phyloP scores from a whole-genome alignment of 2,329 filamentous ascomycete species.

The Phaeomoniella chlamydospora region DNA sequence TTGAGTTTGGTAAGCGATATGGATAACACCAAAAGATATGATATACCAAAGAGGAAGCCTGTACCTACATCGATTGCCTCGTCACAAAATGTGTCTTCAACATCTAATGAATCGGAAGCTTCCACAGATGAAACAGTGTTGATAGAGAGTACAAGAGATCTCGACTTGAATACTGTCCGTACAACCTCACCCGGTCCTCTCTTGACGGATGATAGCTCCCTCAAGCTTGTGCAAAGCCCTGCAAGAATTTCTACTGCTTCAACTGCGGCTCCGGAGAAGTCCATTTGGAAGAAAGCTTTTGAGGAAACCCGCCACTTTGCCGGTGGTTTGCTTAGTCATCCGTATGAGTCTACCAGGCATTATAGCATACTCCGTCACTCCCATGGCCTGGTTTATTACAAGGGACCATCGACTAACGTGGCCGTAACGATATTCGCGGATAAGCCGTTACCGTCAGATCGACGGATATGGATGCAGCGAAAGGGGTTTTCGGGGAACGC shows the following conservation, averaged over 20 bases:
- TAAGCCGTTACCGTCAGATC: slow-evolving; percentile 37
- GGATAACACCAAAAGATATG: too few species aligned
- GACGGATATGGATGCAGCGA: slow-evolving; percentile 53
- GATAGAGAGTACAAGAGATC: background rate
- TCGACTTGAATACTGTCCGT: background rate
- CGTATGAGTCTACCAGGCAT: slow-evolving; percentile 50
- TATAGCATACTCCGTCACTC: slow-evolving; percentile 55
- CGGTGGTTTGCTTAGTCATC: slow-evolving; percentile 48
- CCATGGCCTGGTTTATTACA: slow-evolving; percentile 49
- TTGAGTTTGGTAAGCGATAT: too few species aligned
- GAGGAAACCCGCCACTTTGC: slow-evolving; percentile 50
- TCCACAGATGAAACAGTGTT: background rate
- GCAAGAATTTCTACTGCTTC: slow-evolving; percentile 4
- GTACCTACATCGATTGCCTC: background rate
- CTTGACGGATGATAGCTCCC: background rate
- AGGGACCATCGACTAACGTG: slow-evolving; percentile 48
- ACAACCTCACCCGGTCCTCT: background rate
- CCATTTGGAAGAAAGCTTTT: slow-evolving; percentile 16
- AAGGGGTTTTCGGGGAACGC: slow-evolving; percentile 55
- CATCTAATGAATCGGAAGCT: background rate
- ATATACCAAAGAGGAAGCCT: background rate
- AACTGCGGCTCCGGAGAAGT: background rate
- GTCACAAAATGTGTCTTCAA: background rate
- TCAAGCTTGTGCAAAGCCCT: slow-evolving; percentile 7
- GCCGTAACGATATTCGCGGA: slow-evolving; percentile 51